Evolutionary conservation across 345 rosid genomes (phyloP), one percentile per base, ranked within the genome.

Genomic region (Stellera chamaejasme): DNA sequence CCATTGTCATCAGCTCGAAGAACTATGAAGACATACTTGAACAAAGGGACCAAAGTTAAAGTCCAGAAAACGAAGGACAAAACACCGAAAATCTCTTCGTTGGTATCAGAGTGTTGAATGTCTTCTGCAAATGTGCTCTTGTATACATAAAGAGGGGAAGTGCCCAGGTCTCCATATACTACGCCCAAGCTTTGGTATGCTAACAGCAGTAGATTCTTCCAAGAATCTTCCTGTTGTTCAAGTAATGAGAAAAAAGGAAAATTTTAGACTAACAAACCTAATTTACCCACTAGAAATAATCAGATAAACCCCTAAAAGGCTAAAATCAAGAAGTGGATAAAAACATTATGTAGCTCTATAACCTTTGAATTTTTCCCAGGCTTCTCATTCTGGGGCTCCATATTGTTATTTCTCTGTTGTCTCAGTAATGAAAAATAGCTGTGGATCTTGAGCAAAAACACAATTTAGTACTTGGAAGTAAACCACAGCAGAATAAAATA

Each of bases 171-270:
- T 10, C 99, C 99, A 55, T 93, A 94, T 6, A 94, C 99, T 45
- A 94, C 99, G 48, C 99, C 97, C 60, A 94, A 92, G 72, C 96
- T 94, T 72, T 94, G 99, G 70, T 90, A 94, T 47, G 97, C 92
- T 75, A 90, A 80, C 55, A 90, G 65, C 85, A 85, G 32, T 32
- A 78, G 56, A 11, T 92, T 83, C 82, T 85, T 90, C 97, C 97
- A 83, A 41, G 96, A 91, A 50, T 78, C 84, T 80, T 82, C 76
- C 94, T 88, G 81, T 70, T 45, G 61, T 53, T 14, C 43, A 54
- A 44, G 49, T 14, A 32, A 50, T n/a, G 55, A 4, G 25, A 2
- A 46, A 58, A 32, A 43, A 27, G 48, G 59, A 42, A 68, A 47
- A 63, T 11, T 13, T 47, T 12, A 13, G 26, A 14, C 45, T 28